Evolutionary conservation across 2,329 filamentous ascomycete genomes (phyloP).

Genomic region (Xylariales sp.): DNA sequence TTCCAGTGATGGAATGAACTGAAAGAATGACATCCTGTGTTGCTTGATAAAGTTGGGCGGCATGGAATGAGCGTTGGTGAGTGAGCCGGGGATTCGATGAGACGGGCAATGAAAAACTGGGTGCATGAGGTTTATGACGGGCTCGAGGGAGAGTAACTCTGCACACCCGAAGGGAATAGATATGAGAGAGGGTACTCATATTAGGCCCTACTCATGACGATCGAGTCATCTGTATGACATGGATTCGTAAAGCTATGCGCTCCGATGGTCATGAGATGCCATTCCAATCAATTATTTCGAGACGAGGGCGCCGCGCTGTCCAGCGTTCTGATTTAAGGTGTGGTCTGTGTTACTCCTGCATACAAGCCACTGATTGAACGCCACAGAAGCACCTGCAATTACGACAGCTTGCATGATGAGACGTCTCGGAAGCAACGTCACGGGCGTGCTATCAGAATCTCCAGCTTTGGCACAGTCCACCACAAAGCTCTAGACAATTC

Average conservation of each 20-base stretch:
- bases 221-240: no score
- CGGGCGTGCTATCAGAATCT: no score
- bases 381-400: neutral
- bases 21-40: conserved; percentile 39
- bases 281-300: neutral
- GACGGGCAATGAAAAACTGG: neutral
- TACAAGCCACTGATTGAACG: neutral
- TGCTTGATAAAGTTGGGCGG: conserved; percentile 20
- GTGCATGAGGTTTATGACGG: no score
- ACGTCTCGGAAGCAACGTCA: no score
- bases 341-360: neutral
- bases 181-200: no score
- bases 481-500: no score
- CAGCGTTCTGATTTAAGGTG: neutral
- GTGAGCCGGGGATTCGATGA: neutral
- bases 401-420: conserved; percentile 8
- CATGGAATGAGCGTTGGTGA: neutral
- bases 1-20: conserved; percentile 36
- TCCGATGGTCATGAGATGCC: no score
- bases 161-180: no score
- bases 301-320: neutral
- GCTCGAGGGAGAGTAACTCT: no score
- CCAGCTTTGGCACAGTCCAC: no score
- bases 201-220: no score
- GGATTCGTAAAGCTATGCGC: no score